Evolutionary conservation across 2,329 filamentous ascomycete genomes (phyloP).

Genomic region (Thielaviopsis populi): DNA sequence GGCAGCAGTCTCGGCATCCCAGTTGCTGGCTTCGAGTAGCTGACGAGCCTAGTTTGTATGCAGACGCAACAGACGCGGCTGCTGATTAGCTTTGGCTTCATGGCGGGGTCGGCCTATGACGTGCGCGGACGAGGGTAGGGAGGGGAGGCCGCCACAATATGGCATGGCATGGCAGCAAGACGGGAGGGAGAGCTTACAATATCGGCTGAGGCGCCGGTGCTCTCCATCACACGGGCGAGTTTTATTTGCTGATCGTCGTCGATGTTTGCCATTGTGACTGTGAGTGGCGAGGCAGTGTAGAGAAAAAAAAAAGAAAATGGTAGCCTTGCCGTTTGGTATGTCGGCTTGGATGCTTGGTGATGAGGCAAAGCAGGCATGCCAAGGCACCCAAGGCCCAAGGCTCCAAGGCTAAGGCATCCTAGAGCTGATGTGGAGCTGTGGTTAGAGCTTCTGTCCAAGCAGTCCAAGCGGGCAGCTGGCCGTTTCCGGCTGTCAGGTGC

Average conservation of each 20-base stretch:
- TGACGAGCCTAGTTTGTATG: conserved; percentile 43
- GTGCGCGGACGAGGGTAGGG: not conserved
- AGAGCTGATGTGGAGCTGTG: conserved; percentile 13
- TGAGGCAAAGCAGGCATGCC: not conserved
- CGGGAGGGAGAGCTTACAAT: not conserved
- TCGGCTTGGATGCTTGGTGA: not conserved
- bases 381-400: too few species aligned
- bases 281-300: not conserved
- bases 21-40: conserved; percentile 49
- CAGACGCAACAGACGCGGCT: not conserved
- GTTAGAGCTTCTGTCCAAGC: not conserved
- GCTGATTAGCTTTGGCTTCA: not conserved
- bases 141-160: not conserved
- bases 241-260: conserved; percentile 8
- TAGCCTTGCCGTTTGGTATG: not conserved
- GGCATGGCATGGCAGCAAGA: not conserved
- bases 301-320: not conserved
- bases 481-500: not conserved
- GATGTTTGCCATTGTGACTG: not conserved
- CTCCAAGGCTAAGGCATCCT: conserved; percentile 7
- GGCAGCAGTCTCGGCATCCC: conserved; percentile 50
- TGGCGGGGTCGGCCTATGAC: not conserved
- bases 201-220: not conserved
- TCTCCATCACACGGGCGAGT: conserved; percentile 10
- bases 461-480: not conserved